phyloP scores from a whole-genome alignment of 805 yeast genomes.

The Pichia nakasei region DNA sequence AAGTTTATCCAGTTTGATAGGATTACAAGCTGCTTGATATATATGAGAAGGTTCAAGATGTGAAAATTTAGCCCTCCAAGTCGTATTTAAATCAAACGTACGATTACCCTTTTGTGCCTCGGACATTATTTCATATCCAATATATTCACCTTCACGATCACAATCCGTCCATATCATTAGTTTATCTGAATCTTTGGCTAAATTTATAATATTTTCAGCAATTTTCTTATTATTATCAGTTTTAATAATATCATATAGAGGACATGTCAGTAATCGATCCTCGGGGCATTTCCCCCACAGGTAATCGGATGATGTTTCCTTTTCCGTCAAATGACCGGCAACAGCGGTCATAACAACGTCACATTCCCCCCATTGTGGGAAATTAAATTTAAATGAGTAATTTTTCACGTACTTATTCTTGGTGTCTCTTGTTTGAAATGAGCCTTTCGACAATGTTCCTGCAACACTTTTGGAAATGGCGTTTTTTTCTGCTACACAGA shows the following conservation, averaged over 20 bases:
- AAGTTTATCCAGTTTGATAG: slow-evolving; percentile 51
- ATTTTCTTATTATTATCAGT: slow-evolving; percentile 30
- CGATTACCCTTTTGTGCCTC: slow-evolving; percentile 53
- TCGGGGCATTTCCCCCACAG: slow-evolving; percentile 64
- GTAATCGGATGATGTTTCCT: slow-evolving; percentile 55
- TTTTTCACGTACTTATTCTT: slow-evolving; percentile 60
- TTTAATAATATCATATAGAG: slow-evolving; percentile 19
- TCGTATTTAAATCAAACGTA: slow-evolving; percentile 35
- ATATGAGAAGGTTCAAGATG: slow-evolving; percentile 77
- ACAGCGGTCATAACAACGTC: slow-evolving; percentile 89
- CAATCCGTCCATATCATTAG: slow-evolving; percentile 98
- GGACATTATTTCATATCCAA: slow-evolving; percentile 72
- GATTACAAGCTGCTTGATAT: slow-evolving; percentile 62
- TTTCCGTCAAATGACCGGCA: slow-evolving; percentile 68
- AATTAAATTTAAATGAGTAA: slow-evolving; percentile 65
- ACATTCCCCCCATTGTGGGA: slow-evolving; percentile 54
- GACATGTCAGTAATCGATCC: slow-evolving; percentile 62
- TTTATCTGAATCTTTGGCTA: slow-evolving; percentile 50
- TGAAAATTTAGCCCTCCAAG: slow-evolving; percentile 77
- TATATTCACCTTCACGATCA: slow-evolving; percentile 92
- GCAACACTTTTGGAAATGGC: slow-evolving; percentile 87
- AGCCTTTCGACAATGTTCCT: slow-evolving; percentile 47
- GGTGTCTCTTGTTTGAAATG: slow-evolving; percentile 33
- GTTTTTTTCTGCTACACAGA: slow-evolving; percentile 96
- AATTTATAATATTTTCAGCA: slow-evolving; percentile 56